Conservation (phyloP, 345 rosid genomes). For the Crucihimalaya himalaica region DNA sequence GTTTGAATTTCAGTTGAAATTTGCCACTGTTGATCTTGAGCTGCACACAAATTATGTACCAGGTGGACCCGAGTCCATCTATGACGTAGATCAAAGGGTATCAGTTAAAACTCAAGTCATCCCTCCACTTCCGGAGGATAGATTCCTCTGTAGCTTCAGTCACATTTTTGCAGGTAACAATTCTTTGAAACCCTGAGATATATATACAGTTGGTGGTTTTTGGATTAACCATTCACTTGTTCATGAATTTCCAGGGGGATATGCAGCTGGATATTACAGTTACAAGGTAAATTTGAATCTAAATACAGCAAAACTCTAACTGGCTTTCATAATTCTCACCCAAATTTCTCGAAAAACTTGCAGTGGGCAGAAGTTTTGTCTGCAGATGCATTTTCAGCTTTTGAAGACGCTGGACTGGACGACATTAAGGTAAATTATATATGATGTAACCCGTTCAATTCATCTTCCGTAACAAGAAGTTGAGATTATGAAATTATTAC, state of each 20-base stretch:
- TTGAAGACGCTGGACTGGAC: conserved; percentile 87
- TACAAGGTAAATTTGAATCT: conserved; percentile 65
- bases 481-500: not conserved
- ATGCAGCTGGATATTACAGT: conserved; percentile 96
- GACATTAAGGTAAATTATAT: conserved; percentile 57
- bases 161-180: conserved; percentile 81
- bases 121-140: conserved; percentile 82
- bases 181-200: not conserved
- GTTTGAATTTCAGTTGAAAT: conserved; percentile 55
- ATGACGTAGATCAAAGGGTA: conserved; percentile 75
- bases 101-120: conserved; percentile 64
- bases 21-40: conserved; percentile 76
- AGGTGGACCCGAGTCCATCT: conserved; percentile 72
- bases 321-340: conserved; percentile 11
- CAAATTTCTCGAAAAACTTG: conserved; percentile 40
- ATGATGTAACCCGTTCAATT: not conserved
- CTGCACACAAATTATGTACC: conserved; percentile 71
- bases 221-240: not conserved
- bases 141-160: conserved; percentile 78
- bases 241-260: conserved; percentile 60
- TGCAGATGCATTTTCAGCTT: conserved; percentile 97
- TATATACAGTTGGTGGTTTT: not conserved
- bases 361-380: conserved; percentile 99
- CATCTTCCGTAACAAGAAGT: not conserved
- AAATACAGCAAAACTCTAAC: not conserved